These are phyloP conservation scores for Cyberlindnera mycetangii DNA, from an alignment of 805 yeast genomes.

Conservation along the genomic window DNA sequence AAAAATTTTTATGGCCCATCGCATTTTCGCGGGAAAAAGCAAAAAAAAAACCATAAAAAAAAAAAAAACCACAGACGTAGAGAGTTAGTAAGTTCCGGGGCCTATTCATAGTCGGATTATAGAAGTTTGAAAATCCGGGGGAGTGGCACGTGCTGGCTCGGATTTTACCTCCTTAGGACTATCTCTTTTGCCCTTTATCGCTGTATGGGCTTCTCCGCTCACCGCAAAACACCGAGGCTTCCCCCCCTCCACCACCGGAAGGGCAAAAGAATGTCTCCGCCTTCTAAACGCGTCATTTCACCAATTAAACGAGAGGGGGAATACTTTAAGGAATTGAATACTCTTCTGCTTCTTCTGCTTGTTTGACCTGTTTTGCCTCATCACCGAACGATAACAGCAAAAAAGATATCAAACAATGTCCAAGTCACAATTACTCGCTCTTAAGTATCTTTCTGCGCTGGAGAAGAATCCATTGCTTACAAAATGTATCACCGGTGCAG, in stretches of 20 bases:
- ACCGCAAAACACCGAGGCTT: slow-evolving; percentile 8
- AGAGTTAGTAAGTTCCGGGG: not conserved
- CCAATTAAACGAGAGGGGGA: too few relatives aligned
- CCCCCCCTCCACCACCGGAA: too few relatives aligned
- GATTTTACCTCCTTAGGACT: not conserved
- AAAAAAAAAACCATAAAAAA: not conserved
- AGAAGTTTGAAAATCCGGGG: not conserved
- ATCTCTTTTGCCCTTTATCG: not conserved
- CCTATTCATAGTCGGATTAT: not conserved
- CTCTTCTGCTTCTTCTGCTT: too few relatives aligned
- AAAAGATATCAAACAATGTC: not conserved
- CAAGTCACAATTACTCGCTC: slow-evolving; percentile 14
- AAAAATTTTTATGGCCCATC: slow-evolving; percentile 18
- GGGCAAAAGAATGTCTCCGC: too few relatives aligned
- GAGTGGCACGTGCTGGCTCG: not conserved
- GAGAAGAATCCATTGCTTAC: slow-evolving; percentile 53
- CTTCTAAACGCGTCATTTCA: slow-evolving; percentile 3
- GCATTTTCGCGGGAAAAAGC: slow-evolving; percentile 4
- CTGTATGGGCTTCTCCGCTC: not conserved
- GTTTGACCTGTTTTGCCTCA: too few relatives aligned
- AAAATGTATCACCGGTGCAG: slow-evolving; percentile 54
- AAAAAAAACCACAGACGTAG: not conserved
- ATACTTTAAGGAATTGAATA: too few relatives aligned
- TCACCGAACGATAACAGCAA: not conserved
- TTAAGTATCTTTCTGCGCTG: slow-evolving; percentile 37